Conservation (phyloP, 768 basidiomycete genomes). For the Termitomyces titanicus region DNA sequence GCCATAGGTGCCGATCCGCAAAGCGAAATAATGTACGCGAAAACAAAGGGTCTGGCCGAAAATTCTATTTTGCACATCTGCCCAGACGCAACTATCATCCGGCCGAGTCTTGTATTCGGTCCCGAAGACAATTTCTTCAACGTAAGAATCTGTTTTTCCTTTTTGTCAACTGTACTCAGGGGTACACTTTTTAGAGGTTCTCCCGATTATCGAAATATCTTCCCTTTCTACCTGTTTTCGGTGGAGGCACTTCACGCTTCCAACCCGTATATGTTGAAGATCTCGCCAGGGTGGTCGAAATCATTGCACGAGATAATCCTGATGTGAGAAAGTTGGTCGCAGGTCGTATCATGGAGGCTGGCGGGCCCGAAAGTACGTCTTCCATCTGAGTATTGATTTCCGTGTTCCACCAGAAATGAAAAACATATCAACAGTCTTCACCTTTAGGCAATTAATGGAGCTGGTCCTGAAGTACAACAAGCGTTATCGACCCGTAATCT, state of each 20-base stretch:
- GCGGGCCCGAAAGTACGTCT: conserved; percentile 32
- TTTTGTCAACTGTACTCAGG: neutral
- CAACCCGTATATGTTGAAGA: conserved; percentile 76
- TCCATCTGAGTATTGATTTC: too few relatives aligned
- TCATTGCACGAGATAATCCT: conserved; percentile 45
- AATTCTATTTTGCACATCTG: conserved; percentile 42
- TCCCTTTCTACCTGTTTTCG: conserved; percentile 76
- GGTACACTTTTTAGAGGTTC: conserved; percentile 44
- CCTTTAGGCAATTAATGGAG: conserved; percentile 65
- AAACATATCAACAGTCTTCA: conserved; percentile 44
- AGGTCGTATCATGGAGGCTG: conserved; percentile 48
- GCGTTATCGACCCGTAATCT: conserved; percentile 54
- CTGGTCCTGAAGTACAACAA: conserved; percentile 52
- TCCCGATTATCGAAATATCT: conserved; percentile 54
- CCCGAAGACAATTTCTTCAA: conserved; percentile 75
- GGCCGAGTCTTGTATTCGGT: conserved; percentile 74
- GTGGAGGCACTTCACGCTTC: conserved; percentile 60
- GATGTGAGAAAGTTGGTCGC: conserved; percentile 38
- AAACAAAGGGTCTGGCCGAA: conserved; percentile 65
- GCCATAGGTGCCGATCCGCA: conserved; percentile 68
- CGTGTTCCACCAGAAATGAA: too few relatives aligned
- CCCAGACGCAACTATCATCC: conserved; percentile 55
- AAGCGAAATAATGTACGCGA: conserved; percentile 54
- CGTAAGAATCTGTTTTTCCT: conserved; percentile 31
- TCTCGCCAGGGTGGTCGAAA: conserved; percentile 57